Conservation (phyloP, 345 rosid species). For the Eucalyptus leucophloia region DNA sequence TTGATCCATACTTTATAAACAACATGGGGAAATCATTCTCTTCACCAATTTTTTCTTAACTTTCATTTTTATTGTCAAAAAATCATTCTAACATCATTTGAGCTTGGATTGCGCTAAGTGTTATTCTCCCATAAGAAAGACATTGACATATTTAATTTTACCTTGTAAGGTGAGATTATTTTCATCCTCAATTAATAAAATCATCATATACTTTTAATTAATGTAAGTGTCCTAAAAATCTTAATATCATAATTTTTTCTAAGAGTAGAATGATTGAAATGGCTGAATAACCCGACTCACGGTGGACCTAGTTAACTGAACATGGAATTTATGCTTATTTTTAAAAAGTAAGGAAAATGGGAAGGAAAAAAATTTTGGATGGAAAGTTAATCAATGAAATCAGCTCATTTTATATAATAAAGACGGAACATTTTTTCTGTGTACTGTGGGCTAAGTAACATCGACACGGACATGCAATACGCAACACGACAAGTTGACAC, state of each 20-base stretch:
- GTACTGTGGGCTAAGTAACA: neutral
- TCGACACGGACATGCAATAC: rapidly evolving
- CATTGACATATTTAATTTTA: neutral
- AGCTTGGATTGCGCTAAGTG: neutral
- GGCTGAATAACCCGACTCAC: too few species aligned
- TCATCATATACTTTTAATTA: too few species aligned
- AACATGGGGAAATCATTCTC: neutral
- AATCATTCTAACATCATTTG: neutral
- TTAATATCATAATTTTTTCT: neutral
- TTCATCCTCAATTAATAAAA: too few species aligned
- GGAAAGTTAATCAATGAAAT: neutral
- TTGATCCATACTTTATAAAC: neutral
- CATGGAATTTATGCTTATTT: neutral
- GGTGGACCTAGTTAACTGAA: neutral
- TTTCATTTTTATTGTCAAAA: neutral
- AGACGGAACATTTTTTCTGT: too few species aligned
- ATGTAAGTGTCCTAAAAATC: neutral
- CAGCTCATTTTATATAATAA: too few species aligned
- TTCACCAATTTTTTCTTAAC: neutral
- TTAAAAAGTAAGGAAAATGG: neutral
- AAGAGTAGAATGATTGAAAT: neutral
- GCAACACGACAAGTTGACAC: too few species aligned
- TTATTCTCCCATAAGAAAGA: neutral
- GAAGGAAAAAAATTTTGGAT: neutral
- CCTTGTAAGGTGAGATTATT: too few species aligned